Conservation (phyloP, 495 filamentous ascomycete genomes). For the Hypoxylon lienhwacheense region DNA sequence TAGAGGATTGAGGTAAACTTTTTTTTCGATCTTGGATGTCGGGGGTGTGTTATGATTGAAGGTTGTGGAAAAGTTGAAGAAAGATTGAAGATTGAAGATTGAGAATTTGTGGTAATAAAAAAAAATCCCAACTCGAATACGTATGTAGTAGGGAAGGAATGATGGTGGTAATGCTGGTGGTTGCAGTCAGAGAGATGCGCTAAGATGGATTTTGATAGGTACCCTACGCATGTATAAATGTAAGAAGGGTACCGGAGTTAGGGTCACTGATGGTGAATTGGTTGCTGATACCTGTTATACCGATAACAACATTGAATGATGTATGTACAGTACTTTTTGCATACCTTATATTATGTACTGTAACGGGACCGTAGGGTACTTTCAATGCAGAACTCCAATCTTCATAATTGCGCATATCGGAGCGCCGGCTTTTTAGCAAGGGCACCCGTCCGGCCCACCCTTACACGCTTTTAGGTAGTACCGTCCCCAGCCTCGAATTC, state of each 20-base stretch:
- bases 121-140: constrained; percentile 25
- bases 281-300: too few relatives aligned
- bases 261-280: too few relatives aligned
- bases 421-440: constrained; percentile 21
- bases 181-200: neutral
- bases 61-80: constrained; percentile 17
- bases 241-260: too few relatives aligned
- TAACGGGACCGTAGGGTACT: too few relatives aligned
- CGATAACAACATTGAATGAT: too few relatives aligned
- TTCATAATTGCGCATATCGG: constrained; percentile 30
- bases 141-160: constrained; percentile 16
- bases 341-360: too few relatives aligned
- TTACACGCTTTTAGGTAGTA: constrained; percentile 1
- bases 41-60: constrained; percentile 2
- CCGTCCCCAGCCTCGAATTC: neutral
- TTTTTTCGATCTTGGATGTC: neutral
- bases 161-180: constrained; percentile 10
- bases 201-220: too few relatives aligned
- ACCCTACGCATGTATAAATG: too few relatives aligned
- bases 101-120: constrained; percentile 20
- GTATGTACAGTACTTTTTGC: too few relatives aligned
- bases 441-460: constrained; percentile 4
- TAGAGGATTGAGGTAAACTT: neutral
- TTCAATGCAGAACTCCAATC: too few relatives aligned
- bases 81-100: constrained; percentile 12